Base-by-base conservation (phyloP, 1,284 basidiomycete genomes). In the Coniferiporia weirii region DNA sequence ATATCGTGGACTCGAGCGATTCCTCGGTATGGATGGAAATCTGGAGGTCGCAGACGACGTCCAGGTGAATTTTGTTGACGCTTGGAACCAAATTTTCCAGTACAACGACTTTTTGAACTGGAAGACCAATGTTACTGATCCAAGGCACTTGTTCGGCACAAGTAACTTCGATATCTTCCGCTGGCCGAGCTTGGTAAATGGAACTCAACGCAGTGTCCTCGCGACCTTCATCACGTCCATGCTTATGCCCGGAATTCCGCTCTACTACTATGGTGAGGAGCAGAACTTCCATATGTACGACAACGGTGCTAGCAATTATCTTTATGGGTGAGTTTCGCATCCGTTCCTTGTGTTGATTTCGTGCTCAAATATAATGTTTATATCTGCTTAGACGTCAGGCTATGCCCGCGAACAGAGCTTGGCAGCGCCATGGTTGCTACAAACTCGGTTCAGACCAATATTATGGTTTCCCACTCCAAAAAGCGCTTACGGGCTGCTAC, bases 101-200 rank as follows among this genome's bases (percentile, higher is more conserved):
- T 81, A 83, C 70, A 87, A 96, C 68, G 93, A 96, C 68, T 87
- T 95, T 66, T 63, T 95, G 59, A 95, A 95, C 70, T 72, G 87
- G 4, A 71, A 76, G 45, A 86, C 78, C 0, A 85, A 85, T 61
- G 19, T 69, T 4, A 73, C 93, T 45, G 93, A 96, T 70, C 93
- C 93, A 1, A 77, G 81, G 60, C 93, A 96, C 73, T 85, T 94
- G 87, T 94, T 81, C 69, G 93, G 93, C 48, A 86, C 87, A 15
- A 89, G 88, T 67, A 96, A 96, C 70, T 95, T 95, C 74, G 93
- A 96, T 76, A 82, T 95, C 13, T 95, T 90, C 79, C 82, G 93
- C 61, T 96, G 93, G 93, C 91, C 91, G 1, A 85, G 87, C 72
- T 70, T 95, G 67, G 81, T 87, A 64, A 91, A 92, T 67, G 93